Conservation (phyloP, 129 eudicot genomes). For the Ambrosia trifida region DNA sequence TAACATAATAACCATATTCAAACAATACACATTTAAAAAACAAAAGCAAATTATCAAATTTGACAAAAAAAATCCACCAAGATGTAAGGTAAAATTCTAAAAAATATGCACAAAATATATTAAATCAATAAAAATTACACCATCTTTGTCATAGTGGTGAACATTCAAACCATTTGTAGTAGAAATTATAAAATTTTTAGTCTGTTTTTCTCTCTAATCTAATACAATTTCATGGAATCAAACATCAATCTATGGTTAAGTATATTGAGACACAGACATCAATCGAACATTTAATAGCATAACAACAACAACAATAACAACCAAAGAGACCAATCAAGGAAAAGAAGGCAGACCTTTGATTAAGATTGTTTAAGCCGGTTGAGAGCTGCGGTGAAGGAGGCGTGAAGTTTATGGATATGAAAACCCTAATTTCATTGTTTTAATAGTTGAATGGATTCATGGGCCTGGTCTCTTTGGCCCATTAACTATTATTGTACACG, state of each 20-base stretch:
- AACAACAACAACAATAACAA: neutral
- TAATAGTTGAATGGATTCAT: conserved; percentile 23
- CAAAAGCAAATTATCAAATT: neutral
- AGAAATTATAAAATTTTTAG: neutral
- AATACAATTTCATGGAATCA: neutral
- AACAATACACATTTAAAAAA: neutral
- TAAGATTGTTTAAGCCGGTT: conserved; percentile 22
- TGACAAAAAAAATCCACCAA: neutral
- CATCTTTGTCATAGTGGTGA: neutral
- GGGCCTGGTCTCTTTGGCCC: conserved; percentile 25
- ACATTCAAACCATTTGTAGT: neutral
- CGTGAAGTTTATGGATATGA: conserved; percentile 21
- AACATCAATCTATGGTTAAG: neutral
- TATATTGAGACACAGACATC: neutral
- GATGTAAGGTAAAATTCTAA: neutral
- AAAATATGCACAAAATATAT: neutral
- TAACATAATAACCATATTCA: neutral
- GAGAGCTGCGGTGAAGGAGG: conserved; percentile 26
- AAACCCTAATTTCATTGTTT: conserved; percentile 39
- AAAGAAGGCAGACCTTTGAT: conserved; percentile 16
- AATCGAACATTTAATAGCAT: neutral
- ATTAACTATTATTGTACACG: neutral
- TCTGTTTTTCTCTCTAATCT: neutral
- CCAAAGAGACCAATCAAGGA: neutral
- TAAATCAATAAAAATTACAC: neutral